phyloP scores from a whole-genome alignment of 495 filamentous ascomycete genomes.

The Penicillium coprophilum region DNA sequence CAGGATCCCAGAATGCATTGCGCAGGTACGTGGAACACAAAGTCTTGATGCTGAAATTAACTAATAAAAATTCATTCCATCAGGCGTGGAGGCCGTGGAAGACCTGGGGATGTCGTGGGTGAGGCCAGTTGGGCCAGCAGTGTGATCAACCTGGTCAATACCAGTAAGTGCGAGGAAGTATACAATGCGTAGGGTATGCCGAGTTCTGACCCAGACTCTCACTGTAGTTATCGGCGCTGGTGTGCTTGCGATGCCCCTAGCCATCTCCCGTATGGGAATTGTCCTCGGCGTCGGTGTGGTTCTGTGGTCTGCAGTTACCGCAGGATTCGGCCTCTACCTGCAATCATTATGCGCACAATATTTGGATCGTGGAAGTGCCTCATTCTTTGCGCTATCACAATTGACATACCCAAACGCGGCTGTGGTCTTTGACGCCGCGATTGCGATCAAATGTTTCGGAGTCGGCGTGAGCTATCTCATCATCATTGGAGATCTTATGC shows the following conservation, averaged over 20 bases:
- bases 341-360: constrained; percentile 91
- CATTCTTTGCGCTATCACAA: constrained; percentile 93
- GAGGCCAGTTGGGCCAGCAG: constrained; percentile 88
- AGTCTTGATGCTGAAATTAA: constrained; percentile 3
- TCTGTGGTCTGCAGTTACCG: constrained; percentile 82
- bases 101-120: constrained; percentile 54
- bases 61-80: constrained; percentile 5
- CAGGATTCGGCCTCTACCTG: constrained; percentile 92
- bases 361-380: constrained; percentile 74
- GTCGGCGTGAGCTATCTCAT: constrained; percentile 97
- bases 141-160: constrained; percentile 93
- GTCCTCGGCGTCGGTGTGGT: constrained; percentile 79
- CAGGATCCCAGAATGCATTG: constrained; percentile 23
- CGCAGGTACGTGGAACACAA: constrained; percentile 31
- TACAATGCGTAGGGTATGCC: too few species aligned
- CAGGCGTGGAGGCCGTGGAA: constrained; percentile 49
- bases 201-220: constrained; percentile 6
- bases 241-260: constrained; percentile 90
- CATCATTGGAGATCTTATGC: constrained; percentile 98
- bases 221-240: constrained; percentile 83
- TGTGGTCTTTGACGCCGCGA: constrained; percentile 92
- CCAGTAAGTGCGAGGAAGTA: constrained; percentile 50
- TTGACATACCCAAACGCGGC: constrained; percentile 96
- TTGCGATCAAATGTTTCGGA: constrained; percentile 96
- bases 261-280: constrained; percentile 89